phyloP scores from a whole-genome alignment of 371 early-diverging fungal genomes.

The Mortierella sp. region DNA sequence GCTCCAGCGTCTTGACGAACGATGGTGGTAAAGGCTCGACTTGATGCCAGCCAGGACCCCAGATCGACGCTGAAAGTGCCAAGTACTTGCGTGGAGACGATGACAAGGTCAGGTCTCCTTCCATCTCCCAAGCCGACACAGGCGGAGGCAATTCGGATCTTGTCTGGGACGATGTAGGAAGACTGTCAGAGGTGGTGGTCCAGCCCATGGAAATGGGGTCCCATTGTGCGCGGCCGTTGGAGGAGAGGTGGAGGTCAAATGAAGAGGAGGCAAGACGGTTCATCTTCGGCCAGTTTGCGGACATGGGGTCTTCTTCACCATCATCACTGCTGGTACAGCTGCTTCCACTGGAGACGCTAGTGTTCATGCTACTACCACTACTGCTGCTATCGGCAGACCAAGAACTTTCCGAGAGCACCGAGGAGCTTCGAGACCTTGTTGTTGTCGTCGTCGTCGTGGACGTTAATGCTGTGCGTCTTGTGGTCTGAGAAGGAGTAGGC shows the following conservation, averaged over 20 bases:
- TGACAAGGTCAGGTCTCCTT: neutral
- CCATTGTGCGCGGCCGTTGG: neutral
- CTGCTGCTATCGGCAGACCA: conserved; percentile 15
- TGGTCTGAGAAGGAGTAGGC: neutral
- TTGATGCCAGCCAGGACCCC: conserved; percentile 55
- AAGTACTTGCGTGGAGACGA: conserved; percentile 22
- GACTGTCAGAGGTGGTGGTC: neutral
- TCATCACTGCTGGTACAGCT: neutral
- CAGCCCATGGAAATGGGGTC: neutral
- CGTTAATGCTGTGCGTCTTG: neutral
- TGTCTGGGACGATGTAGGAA: neutral
- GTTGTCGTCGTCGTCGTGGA: neutral
- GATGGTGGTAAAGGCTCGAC: conserved; percentile 47
- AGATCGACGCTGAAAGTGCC: conserved; percentile 41
- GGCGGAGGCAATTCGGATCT: conserved; percentile 16
- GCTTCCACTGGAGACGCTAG: neutral
- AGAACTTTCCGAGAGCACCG: conserved; percentile 4
- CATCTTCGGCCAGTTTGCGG: conserved; percentile 21
- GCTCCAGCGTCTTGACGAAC: conserved; percentile 35
- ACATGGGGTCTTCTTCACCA: conserved; percentile 18
- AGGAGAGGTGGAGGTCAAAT: neutral
- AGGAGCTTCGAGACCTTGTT: neutral
- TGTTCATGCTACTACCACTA: conserved; percentile 6
- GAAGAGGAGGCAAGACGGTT: neutral
- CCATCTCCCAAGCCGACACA: neutral